Evolutionary conservation across 116 monocot genomes (phyloP), one percentile per base, ranked within the genome.

Genomic region (Iris pallida): DNA sequence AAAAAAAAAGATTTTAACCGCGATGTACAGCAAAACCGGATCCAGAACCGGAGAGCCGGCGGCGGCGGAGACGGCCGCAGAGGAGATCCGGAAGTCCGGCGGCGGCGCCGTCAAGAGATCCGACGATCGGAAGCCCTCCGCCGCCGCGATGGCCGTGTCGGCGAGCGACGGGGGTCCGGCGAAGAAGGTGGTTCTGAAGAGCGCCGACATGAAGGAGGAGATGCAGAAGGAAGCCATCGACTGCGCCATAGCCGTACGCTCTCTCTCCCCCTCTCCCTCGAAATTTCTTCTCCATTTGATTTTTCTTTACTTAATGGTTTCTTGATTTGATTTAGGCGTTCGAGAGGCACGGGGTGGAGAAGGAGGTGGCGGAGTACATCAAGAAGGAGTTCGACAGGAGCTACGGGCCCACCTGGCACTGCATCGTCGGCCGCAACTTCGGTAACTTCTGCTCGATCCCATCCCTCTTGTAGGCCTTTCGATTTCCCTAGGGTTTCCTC

Each of bases 351-450:
- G 66, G 59, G 20, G 90, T 97, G 75, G 97, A 97, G 83, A 97
- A 97, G 85, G 92, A 97, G 66, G 80, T 92, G 11, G 92, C 97
- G 20, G 92, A 97, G 75, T 75, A 83, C 73, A 90, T 97, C 65
- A 97, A 97, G 81, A 97, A 92, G 85, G 97, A 92, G 77, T 97
- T 97, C 73, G 97, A 97, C 61, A 80, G 78, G 81, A 87, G 78
- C 43, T 83, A 97, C 68, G 92, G 92, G 0, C 92, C 87, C 3
- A 97, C 92, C 55, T 97, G 92, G 97, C 97, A 97, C 74, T 97
- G 97, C 83, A 97, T 97, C 20, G 97, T 97, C 42, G 97, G 97
- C 30, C 82, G 85, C 56, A 97, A 97, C 77, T 97, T 92, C 40
- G 92, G 97, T 97, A 92, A 15, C 16, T 1, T 71, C 19, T 13